Conservation (phyloP, 2,329 filamentous ascomycete genomes). For the Arachnomyces sp. region DNA sequence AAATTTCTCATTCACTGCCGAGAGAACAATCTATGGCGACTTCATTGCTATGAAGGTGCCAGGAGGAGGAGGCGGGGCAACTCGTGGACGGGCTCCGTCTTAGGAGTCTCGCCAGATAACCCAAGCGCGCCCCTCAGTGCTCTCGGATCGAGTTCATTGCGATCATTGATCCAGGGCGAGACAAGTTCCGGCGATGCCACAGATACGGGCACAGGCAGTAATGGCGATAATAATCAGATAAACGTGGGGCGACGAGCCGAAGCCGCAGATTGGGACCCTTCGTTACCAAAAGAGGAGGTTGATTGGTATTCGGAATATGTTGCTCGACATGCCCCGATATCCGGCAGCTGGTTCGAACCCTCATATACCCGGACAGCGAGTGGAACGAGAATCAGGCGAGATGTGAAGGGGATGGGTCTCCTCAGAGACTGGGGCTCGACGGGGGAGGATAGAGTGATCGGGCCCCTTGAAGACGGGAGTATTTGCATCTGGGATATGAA, state of each 20-base stretch:
- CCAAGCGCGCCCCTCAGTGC: conserved; percentile 25
- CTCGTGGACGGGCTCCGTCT: conserved; percentile 56
- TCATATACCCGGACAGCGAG: conserved; percentile 39
- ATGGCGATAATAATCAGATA: conserved; percentile 14
- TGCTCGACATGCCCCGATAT: conserved; percentile 67
- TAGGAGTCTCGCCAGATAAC: conserved; percentile 44
- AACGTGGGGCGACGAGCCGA: conserved; percentile 17
- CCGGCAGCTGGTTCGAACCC: conserved; percentile 67
- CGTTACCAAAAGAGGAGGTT: conserved; percentile 61
- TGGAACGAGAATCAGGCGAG: conserved; percentile 40
- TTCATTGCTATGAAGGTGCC: conserved; percentile 57
- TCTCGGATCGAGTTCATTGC: conserved; percentile 25
- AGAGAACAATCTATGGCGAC: conserved; percentile 70
- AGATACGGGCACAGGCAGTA: neutral
- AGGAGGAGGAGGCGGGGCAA: conserved; percentile 17
- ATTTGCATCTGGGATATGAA: conserved; percentile 80
- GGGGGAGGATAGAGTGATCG: conserved; percentile 56
- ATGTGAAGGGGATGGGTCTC: conserved; percentile 67
- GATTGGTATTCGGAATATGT: conserved; percentile 89
- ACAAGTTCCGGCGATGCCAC: conserved; percentile 3
- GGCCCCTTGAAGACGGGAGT: conserved; percentile 77
- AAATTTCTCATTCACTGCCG: conserved; percentile 60
- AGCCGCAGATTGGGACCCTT: conserved; percentile 72
- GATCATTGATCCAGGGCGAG: conserved; percentile 27
- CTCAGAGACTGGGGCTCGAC: conserved; percentile 49